Percentiles rank a stretch among this genome's conserved stretches.
Evolutionary conservation across 2,329 filamentous ascomycete species (phyloP).

Genomic region (Pseudogymnoascus sp.): DNA sequence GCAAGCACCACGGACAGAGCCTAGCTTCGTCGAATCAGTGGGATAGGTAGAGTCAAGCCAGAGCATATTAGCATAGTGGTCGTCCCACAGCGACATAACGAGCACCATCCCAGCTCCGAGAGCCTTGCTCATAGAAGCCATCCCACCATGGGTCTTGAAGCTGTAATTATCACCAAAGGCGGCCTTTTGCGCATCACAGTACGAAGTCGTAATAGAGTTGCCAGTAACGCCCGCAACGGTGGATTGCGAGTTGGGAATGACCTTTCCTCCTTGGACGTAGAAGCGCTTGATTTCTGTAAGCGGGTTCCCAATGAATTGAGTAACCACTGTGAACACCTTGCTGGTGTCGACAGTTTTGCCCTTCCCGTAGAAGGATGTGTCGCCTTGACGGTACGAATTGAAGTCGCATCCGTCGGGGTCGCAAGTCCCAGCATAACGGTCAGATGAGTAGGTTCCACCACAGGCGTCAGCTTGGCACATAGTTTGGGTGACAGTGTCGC

Average conservation of each 20-base stretch:
- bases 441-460: conserved; percentile 30
- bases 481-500: conserved; percentile 35
- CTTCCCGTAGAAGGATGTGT: conserved; percentile 47
- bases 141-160: conserved; percentile 48
- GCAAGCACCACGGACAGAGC: conserved; percentile 48
- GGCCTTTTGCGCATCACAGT: conserved; percentile 48
- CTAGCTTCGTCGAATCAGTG: conserved; percentile 35
- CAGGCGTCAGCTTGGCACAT: conserved; percentile 36
- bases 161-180: conserved; percentile 44
- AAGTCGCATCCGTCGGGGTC: conserved; percentile 56
- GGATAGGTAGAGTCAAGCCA: conserved; percentile 67
- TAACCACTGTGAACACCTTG: conserved; percentile 48
- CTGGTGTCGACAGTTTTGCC: conserved; percentile 46
- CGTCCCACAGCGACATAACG: conserved; percentile 50
- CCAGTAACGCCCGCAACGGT: conserved; percentile 37
- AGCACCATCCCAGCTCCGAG: conserved; percentile 53
- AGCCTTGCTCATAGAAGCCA: conserved; percentile 45
- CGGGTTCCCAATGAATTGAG: conserved; percentile 46
- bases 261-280: conserved; percentile 47
- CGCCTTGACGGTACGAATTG: conserved; percentile 52
- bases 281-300: conserved; percentile 47
- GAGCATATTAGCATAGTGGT: conserved; percentile 58
- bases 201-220: conserved; percentile 48
- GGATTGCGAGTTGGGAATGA: conserved; percentile 43
- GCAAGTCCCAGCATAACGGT: conserved; percentile 46